Evolutionary conservation across 306 rosid species (phyloP), one percentile per base, ranked within the genome.

Genomic region (Dicorynia guianensis): DNA sequence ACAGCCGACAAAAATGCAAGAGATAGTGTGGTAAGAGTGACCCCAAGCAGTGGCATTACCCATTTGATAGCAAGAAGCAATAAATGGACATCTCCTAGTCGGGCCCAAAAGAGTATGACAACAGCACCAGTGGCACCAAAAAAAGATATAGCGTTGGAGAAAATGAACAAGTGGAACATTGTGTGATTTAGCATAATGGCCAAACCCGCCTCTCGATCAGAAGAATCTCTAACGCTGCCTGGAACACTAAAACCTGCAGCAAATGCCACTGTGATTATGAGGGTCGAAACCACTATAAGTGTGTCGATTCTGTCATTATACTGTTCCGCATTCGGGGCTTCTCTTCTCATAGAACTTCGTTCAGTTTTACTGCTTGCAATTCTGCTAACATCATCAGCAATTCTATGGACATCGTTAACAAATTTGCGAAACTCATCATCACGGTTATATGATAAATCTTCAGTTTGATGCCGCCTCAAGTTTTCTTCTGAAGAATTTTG

Each of bases 1-100:
- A 83, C 36, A 19, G 79, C 85, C 5, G 79, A 63, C 83, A 72
- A 56, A 72, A 80, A 83, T 1, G 87, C 83, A 33, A 83, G 6
- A 4, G 67, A 74, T 1, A 80, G 34, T 43, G 69, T 25, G 9
- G 75, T 44, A 0, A 86, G 67, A 62, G 87, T 15, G 0, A 80
- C 0, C 8, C 83, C 87, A 11, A 86, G 36, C 33, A 80, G 57
- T 8, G 78, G 85, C 62, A 66, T 2, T 5, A 73, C 72, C 1
- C 34, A 9, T 6, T 8, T 4, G 8, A 69, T 7, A 18, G 63
- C 4, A 15, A 3, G 9, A 17, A 3, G 5, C 5, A 44, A 14
- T 12, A 72, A 11, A 34, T 58, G 15, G 19, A 54, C 10, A 15
- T 71, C 71, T 9, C 86, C 80, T 2, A 77, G 15, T 20, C 60